These are phyloP conservation scores for Ogataea hybrid DNA, from an alignment of 1,139 yeast genomes.

Conservation along the genomic window DNA sequence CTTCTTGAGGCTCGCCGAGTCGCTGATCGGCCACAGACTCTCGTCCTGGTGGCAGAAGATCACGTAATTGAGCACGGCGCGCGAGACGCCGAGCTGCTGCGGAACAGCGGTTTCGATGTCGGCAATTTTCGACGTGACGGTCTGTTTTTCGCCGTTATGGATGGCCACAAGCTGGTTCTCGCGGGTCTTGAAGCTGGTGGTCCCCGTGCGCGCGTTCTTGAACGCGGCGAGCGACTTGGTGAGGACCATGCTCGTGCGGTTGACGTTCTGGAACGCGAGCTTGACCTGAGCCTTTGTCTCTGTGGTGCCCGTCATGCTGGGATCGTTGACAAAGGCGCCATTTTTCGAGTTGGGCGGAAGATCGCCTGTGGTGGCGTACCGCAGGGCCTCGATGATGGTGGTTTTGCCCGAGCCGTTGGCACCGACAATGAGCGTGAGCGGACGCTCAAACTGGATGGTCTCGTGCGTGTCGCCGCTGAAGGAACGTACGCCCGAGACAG, in stretches of 20 bases:
- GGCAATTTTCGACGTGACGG: slow-evolving; percentile 78
- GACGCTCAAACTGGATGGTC: slow-evolving; percentile 85
- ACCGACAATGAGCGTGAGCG: slow-evolving; percentile 92
- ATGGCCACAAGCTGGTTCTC: slow-evolving; percentile 83
- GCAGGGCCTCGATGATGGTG: slow-evolving; percentile 89
- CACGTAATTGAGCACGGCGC: slow-evolving; percentile 85
- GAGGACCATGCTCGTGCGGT: slow-evolving; percentile 76
- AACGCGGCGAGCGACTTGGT: slow-evolving; percentile 80
- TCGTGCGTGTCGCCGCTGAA: slow-evolving; percentile 82
- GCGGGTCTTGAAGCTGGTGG: slow-evolving; percentile 75
- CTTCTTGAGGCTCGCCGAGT: slow-evolving; percentile 84
- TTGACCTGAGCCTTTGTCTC: slow-evolving; percentile 89
- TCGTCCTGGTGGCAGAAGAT: slow-evolving; percentile 98
- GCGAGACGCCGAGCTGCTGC: slow-evolving; percentile 78
- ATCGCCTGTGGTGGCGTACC: slow-evolving; percentile 94
- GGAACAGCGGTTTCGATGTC: slow-evolving; percentile 87
- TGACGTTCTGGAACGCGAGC: slow-evolving; percentile 74
- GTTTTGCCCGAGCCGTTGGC: slow-evolving; percentile 99
- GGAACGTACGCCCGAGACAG: slow-evolving; percentile 88
- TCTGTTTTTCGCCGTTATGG: slow-evolving; percentile 62
- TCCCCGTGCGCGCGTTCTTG: slow-evolving; percentile 52
- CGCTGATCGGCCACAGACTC: slow-evolving; percentile 93
- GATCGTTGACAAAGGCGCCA: slow-evolving; percentile 96
- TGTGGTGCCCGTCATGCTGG: slow-evolving; percentile 71
- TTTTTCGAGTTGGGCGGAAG: slow-evolving; percentile 95